Base-by-base conservation (phyloP, 371 early-diverging fungal species). In the Gilbertella persicaria region DNA sequence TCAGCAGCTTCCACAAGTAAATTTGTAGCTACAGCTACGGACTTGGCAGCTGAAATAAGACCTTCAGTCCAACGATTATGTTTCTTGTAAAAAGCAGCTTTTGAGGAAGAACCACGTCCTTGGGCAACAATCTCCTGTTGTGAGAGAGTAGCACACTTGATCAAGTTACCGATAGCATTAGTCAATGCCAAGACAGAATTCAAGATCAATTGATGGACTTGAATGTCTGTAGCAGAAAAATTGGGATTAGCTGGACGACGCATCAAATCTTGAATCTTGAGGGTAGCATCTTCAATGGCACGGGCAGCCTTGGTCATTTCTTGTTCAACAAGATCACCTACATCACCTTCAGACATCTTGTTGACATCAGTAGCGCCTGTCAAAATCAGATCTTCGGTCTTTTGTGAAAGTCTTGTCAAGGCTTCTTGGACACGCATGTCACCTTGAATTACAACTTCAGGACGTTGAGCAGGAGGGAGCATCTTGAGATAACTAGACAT, bases 41-140 rank as follows among this genome's bases (percentile, higher is more conserved):
- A 85, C 69, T 96, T 93, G 41, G 99, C 98, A 0, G 99, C 99
- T 2, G 95, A 92, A 49, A 98, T 96, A 25, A 98, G 81, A 17
- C 99, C 99, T 64, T 98, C 97, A 3, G 97, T 98, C 99, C 99
- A 98, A 58, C 95, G 87, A 78, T 95, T 95, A 76, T 98, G 93
- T 83, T 97, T 96, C 68, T 97, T 97, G 85, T 98, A 98, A 67
- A 96, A 97, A 0, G 92, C 94, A 4, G 90, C 89, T 43, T 89
- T 89, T 29, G 91, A 84, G n/a, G 87, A 82, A 2, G 86, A 66
- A 1, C 94, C 96, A 35, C 90, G 82, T 17, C 96, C 96, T 65
- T 96, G 91, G 1, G 94, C 86, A 4, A 97, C 98, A 75, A 97
- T 94, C 73, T 98, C 99, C 65, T 96, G 90, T 68, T 98, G 98